These are phyloP conservation scores for Sarocladium oryzae DNA, from an alignment of 2,329 filamentous ascomycete genomes.

Conservation along the genomic window DNA sequence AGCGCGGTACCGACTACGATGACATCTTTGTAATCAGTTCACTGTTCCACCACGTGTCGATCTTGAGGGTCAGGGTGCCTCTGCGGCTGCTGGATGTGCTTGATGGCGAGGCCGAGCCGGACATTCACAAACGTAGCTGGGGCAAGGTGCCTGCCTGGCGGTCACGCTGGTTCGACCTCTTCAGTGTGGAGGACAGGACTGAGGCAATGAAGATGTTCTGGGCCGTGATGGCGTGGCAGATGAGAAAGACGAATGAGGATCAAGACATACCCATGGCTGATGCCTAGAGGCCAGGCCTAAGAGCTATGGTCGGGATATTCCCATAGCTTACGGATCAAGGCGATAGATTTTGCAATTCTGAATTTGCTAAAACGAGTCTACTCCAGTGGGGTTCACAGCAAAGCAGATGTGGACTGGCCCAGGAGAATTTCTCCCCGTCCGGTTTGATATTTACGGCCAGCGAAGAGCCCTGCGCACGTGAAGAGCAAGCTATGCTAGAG, in stretches of 20 bases:
- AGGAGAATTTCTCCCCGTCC: no score
- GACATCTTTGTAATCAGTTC: slow-evolving; percentile 57
- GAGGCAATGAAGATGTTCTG: slow-evolving; percentile 52
- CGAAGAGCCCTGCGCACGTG: no score
- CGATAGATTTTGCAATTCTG: no score
- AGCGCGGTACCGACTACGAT: slow-evolving; percentile 41
- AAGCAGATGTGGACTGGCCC: no score
- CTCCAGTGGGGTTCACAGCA: no score
- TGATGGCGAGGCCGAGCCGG: slow-evolving; percentile 34
- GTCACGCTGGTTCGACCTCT: slow-evolving; percentile 57
- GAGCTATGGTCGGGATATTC: background rate
- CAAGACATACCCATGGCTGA: slow-evolving; percentile 10
- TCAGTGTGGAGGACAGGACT: slow-evolving; percentile 45
- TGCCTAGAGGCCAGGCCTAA: slow-evolving; percentile 2
- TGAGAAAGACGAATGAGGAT: slow-evolving; percentile 32
- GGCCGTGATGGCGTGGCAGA: slow-evolving; percentile 54
- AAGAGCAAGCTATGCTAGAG: no score
- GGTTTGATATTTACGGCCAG: no score
- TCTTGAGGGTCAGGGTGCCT: slow-evolving; percentile 54
- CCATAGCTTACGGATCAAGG: no score
- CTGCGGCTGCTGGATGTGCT: slow-evolving; percentile 44
- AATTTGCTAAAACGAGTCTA: no score
- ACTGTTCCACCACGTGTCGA: slow-evolving; percentile 54
- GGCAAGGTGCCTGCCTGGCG: slow-evolving; percentile 48
- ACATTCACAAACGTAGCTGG: slow-evolving; percentile 36